These are phyloP conservation scores for Calocera viscosa DNA, from an alignment of 768 basidiomycete genomes.

Conservation along the genomic window DNA sequence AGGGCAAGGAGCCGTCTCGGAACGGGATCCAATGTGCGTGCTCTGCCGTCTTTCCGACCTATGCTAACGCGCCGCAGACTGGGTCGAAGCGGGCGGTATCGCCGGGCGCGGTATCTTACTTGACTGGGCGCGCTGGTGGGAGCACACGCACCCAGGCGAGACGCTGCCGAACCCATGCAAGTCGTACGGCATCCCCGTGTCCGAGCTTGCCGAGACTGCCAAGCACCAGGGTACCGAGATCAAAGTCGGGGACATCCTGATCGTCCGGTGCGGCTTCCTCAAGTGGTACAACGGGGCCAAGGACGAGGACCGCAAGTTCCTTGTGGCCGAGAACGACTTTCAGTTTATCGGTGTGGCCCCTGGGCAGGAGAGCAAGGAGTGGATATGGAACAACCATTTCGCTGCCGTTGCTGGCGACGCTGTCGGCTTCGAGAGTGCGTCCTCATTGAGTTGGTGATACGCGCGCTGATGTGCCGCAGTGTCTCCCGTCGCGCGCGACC, in stretches of 20 bases:
- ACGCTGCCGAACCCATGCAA: constrained; percentile 41
- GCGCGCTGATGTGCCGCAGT: background rate
- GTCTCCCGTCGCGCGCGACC: background rate
- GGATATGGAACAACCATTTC: constrained; percentile 65
- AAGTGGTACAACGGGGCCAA: constrained; percentile 21
- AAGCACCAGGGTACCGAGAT: constrained; percentile 46
- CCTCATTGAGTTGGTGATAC: background rate
- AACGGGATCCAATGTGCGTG: background rate
- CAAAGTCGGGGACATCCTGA: constrained; percentile 45
- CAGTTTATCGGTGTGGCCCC: constrained; percentile 25
- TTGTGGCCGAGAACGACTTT: background rate
- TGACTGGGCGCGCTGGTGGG: constrained; percentile 45
- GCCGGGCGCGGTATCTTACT: constrained; percentile 58
- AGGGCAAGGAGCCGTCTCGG: background rate
- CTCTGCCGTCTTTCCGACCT: background rate
- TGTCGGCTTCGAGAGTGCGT: constrained; percentile 33
- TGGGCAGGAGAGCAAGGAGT: constrained; percentile 57
- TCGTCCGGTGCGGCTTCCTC: constrained; percentile 51
- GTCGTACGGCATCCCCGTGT: constrained; percentile 39
- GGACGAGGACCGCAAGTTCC: background rate
- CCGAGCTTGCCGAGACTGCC: constrained; percentile 48
- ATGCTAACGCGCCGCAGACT: background rate
- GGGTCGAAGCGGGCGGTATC: constrained; percentile 29
- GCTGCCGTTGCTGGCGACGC: constrained; percentile 57
- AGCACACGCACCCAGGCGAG: constrained; percentile 36